phyloP scores from a whole-genome alignment of 192 early-diverging fungal species.

The Coemansia sp. region DNA sequence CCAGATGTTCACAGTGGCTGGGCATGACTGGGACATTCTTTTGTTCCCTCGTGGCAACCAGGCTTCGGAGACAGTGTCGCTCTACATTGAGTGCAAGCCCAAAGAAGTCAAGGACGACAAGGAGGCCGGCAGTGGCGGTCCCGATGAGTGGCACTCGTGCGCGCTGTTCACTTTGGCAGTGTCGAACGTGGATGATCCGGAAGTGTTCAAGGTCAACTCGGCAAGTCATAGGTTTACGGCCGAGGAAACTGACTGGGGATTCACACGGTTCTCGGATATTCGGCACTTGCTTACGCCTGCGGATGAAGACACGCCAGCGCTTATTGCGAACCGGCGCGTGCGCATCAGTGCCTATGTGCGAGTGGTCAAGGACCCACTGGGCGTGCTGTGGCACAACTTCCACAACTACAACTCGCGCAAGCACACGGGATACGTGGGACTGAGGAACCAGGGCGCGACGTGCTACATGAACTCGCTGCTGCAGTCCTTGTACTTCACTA shows the following conservation, averaged over 20 bases:
- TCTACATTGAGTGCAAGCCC: constrained; percentile 88
- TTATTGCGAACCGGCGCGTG: constrained; percentile 69
- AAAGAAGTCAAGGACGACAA: constrained; percentile 46
- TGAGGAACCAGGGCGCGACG: constrained; percentile 97
- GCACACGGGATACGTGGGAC: constrained; percentile 88
- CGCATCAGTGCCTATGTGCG: constrained; percentile 74
- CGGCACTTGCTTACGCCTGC: constrained; percentile 47
- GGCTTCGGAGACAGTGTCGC: constrained; percentile 66
- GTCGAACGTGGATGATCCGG: constrained; percentile 72
- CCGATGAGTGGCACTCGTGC: constrained; percentile 76
- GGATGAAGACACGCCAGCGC: constrained; percentile 55
- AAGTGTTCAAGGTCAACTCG: constrained; percentile 54
- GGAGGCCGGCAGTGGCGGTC: not conserved
- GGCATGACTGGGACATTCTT: constrained; percentile 73
- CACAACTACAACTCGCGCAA: constrained; percentile 90
- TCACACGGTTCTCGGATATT: constrained; percentile 72
- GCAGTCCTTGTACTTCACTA: constrained; percentile 94
- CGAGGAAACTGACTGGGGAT: constrained; percentile 94
- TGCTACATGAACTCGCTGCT: constrained; percentile 99
- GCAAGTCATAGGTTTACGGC: constrained; percentile 83
- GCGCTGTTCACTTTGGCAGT: constrained; percentile 80
- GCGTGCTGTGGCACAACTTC: constrained; percentile 96
- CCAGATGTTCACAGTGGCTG: constrained; percentile 41
- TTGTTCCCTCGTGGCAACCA: constrained; percentile 91
- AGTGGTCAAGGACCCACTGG: constrained; percentile 83